phyloP scores from a whole-genome alignment of 106 monocot genomes.

The Allium sativum region DNA sequence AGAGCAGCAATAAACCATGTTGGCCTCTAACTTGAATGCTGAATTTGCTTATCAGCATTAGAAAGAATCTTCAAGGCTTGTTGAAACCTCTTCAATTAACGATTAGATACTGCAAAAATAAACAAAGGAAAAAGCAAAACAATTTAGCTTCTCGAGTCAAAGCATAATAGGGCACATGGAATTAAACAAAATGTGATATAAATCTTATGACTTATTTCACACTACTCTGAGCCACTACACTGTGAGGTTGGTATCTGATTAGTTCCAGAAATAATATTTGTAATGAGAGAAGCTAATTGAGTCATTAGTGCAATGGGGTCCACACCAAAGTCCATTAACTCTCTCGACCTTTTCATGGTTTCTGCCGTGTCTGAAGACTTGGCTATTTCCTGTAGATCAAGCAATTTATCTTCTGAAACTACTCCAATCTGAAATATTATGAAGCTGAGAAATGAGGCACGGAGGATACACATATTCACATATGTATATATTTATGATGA shows the following conservation, averaged over 20 bases:
- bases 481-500: no score
- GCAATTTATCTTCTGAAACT: constrained; percentile 67
- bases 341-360: constrained; percentile 63
- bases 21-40: constrained; percentile 64
- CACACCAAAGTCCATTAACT: constrained; percentile 61
- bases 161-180: no score
- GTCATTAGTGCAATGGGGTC: constrained; percentile 53
- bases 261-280: constrained; percentile 65
- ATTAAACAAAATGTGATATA: neutral
- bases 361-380: constrained; percentile 62
- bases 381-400: constrained; percentile 62
- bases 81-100: constrained; percentile 65
- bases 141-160: no score
- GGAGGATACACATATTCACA: no score
- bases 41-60: constrained; percentile 83
- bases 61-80: constrained; percentile 82
- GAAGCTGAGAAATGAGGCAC: constrained; percentile 58
- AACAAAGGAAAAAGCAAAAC: neutral
- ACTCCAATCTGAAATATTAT: constrained; percentile 42
- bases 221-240: constrained; percentile 14
- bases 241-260: constrained; percentile 22
- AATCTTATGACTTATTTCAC: constrained; percentile 36
- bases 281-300: constrained; percentile 59
- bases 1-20: constrained; percentile 87
- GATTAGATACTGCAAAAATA: constrained; percentile 50